Conservation (phyloP, 1,284 basidiomycete species). For the Trametes polyzona region DNA sequence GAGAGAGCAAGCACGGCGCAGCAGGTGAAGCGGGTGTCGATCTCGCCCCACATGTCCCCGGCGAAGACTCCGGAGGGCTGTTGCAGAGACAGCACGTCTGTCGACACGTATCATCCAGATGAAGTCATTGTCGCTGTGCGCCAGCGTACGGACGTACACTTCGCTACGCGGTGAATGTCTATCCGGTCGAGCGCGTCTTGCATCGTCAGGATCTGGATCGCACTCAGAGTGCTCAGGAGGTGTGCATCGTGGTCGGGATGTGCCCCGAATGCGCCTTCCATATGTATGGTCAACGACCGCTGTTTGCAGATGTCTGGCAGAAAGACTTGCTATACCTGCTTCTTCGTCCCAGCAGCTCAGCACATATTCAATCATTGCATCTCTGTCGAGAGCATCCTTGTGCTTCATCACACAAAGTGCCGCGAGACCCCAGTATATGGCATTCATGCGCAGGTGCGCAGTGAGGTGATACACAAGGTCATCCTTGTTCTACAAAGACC, state of each 20-base stretch:
- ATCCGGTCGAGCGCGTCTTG: conserved; percentile 81
- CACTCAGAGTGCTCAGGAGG: conserved; percentile 85
- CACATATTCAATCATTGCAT: conserved; percentile 90
- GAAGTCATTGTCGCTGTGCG: background rate
- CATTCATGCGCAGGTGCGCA: conserved; percentile 93
- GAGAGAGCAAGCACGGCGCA: conserved; percentile 85
- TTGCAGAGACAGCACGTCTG: conserved; percentile 86
- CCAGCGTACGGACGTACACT: conserved; percentile 59
- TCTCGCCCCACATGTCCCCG: conserved; percentile 90
- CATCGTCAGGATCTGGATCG: conserved; percentile 89
- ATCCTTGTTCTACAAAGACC: conserved; percentile 66
- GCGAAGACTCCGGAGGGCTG: conserved; percentile 87
- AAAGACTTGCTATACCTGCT: conserved; percentile 62
- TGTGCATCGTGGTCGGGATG: conserved; percentile 95
- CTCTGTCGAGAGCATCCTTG: conserved; percentile 76
- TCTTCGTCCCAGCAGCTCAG: conserved; percentile 94
- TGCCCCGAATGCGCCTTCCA: conserved; percentile 87
- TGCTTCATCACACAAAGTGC: conserved; percentile 84
- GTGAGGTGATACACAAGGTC: conserved; percentile 94
- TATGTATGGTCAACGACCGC: background rate
- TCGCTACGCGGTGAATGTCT: conserved; percentile 69
- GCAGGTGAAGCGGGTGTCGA: conserved; percentile 91
- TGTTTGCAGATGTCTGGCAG: background rate
- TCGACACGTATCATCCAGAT: background rate
- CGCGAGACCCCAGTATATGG: conserved; percentile 95